These are phyloP conservation scores for Thielaviopsis populi DNA, from an alignment of 2,329 filamentous ascomycete genomes.

Conservation along the genomic window DNA sequence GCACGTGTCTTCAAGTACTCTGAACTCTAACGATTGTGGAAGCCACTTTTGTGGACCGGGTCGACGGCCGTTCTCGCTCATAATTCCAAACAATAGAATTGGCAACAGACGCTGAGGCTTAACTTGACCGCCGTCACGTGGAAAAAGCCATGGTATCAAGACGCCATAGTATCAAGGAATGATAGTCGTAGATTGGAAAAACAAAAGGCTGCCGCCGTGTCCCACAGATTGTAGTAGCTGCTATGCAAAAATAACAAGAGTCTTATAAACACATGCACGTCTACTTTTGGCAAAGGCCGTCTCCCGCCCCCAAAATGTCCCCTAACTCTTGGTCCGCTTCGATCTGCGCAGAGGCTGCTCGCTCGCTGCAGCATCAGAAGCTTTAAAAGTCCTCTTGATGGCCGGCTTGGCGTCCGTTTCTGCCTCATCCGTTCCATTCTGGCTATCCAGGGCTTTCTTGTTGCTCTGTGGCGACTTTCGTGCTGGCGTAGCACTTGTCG, in stretches of 20 bases:
- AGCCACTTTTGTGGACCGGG: too few species aligned
- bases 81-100: too few species aligned
- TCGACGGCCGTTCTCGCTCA: too few species aligned
- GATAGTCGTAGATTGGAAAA: background rate
- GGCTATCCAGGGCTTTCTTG: background rate
- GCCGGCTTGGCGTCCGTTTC: background rate
- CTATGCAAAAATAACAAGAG: background rate
- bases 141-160: too few species aligned
- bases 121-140: background rate
- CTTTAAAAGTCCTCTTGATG: background rate
- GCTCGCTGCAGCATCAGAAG: background rate
- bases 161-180: background rate
- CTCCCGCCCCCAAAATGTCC: background rate
- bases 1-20: too few species aligned
- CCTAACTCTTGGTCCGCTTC: constrained; percentile 6
- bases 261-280: too few species aligned
- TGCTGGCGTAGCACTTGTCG: background rate
- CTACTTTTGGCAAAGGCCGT: background rate
- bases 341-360: constrained; percentile 8
- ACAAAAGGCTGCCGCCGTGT: background rate
- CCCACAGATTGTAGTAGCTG: background rate
- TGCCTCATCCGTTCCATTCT: background rate
- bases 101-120: too few species aligned
- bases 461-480: constrained; percentile 11
- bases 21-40: too few species aligned